A percentile compares a stretch with the other conserved stretches of the same genome.
phyloP scores from a whole-genome alignment of 1,139 yeast species.

The Suhomyces taliae region DNA sequence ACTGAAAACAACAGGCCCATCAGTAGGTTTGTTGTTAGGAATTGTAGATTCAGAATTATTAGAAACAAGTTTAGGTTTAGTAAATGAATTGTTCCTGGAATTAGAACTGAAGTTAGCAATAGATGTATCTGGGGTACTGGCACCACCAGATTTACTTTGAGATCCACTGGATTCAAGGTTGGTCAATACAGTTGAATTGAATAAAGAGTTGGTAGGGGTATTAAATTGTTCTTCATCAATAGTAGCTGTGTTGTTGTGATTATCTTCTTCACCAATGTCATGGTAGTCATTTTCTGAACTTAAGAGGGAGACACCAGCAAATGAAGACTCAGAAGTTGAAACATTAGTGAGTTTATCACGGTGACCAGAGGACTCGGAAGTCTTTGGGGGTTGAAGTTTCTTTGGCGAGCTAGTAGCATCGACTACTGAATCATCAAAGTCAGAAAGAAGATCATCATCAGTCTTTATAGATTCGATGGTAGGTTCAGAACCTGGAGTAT shows the following conservation, averaged over 20 bases:
- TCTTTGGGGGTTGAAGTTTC: neutral
- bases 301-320: slow-evolving; percentile 42
- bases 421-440: slow-evolving; percentile 6
- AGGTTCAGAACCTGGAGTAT: neutral
- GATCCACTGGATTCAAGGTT: neutral
- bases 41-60: slow-evolving; percentile 6
- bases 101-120: slow-evolving; percentile 7
- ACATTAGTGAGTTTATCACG: slow-evolving; percentile 20
- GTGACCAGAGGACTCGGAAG: neutral
- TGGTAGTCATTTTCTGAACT: slow-evolving; percentile 20
- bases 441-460: slow-evolving; percentile 9
- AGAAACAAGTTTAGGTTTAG: slow-evolving; percentile 4
- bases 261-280: slow-evolving; percentile 18
- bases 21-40: slow-evolving; percentile 16
- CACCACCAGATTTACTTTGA: slow-evolving; percentile 1
- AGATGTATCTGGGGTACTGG: slow-evolving; percentile 3
- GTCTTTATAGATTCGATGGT: neutral
- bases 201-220: slow-evolving; percentile 27
- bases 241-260: slow-evolving; percentile 2
- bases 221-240: slow-evolving; percentile 14
- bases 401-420: slow-evolving; percentile 1
- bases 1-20: slow-evolving; percentile 7
- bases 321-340: slow-evolving; percentile 38
- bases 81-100: slow-evolving; percentile 11
- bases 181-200: slow-evolving; percentile 18